Base-by-base conservation (phyloP, 2,329 filamentous ascomycete species). In the Ilyonectria destructans region DNA sequence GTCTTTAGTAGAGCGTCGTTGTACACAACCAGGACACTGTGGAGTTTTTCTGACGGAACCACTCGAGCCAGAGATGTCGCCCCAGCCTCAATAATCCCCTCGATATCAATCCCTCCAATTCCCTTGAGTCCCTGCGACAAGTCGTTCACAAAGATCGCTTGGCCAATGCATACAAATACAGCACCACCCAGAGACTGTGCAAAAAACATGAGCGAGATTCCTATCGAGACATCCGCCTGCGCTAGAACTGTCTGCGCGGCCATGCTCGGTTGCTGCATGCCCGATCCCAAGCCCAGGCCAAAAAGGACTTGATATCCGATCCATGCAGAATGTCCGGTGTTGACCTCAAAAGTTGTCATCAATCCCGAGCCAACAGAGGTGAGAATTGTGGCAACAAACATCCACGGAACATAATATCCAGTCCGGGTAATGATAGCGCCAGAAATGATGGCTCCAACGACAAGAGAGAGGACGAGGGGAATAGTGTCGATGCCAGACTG, bases 261-360 rank as follows among this genome's bases (percentile, higher is more conserved):
- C 12, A 85, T 77, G 13, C 83, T 77, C 26, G 80, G 78, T 21
- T 81, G 78, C 71, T 86, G 83, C 76, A 85, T 83, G 23, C 82
- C 82, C 4, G 81, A 73, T 58, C 84, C 84, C 26, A 86, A 80
- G 26, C 87, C 88, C 2, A 88, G 77, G 26, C 88, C 88, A 19
- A 82, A 79, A 35, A 90, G 70, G 33, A 86, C 83, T 72, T 89
- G 87, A 74, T 86, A 89, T n/a, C 87, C 87, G 67, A 89, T 86
- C 88, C 88, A 90, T 26, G 81, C 77, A 10, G 78, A 75, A 2
- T 84, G 77, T 0, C 81, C 78, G 10, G 85, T 88, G 69, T 80
- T 71, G 3, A 85, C 77, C 45, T 77, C 74, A 17, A 89, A 82
- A 0, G 86, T 89, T 0, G 86, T 86, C 66, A 90, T 81, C 43